Evolutionary conservation across 257 asterid species (phyloP), one percentile per base, ranked within the genome.

Genomic region (Nicotiana obtusifolia): DNA sequence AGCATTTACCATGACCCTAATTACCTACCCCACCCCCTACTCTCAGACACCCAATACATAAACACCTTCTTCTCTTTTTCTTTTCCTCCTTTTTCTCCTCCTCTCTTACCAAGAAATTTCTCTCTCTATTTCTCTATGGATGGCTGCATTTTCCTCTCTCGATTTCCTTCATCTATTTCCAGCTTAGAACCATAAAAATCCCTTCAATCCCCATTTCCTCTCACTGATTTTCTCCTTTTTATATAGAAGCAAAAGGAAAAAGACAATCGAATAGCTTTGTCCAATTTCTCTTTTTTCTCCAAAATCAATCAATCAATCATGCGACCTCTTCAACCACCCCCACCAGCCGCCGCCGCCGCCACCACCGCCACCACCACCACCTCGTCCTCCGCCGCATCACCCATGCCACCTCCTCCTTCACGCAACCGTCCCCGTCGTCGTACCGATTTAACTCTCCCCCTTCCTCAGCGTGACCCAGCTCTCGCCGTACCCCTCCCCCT

Each of bases 401-500:
- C 64, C 20, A 44, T 61, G 37, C 83, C 80, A 8, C 78, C 73
- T 0, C 82, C 67, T 14, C 59, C 82, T 17, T 15, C 77, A 73
- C 80, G 84, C 67, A 85, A 65, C 76, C 86, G 88, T 49, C 82
- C 82, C 1, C 89, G 92, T 5, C 89, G 90, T 17, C 87, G 89
- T 7, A 81, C 85, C 14, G 91, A 89, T 86, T 93, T 94, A 4
- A 88, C 93, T 64, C 97, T 94, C 8, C 98, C 98, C 2, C 89
- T 94, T 5, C 98, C 98, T 0, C 94, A 89, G 4, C 94, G 97
- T 26, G 91, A 89, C 87, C 88, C 94, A 4, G 80, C 90, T 81
- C 85, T 89, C 0, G 98, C 97, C 1, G 98, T 94, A 0, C 98
- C 98, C 30, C 95, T 92, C 30, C 96, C 97, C 16, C 90, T 90